Base-by-base conservation (phyloP, 2,329 filamentous ascomycete species). In the Aspergillus ochraceus region DNA sequence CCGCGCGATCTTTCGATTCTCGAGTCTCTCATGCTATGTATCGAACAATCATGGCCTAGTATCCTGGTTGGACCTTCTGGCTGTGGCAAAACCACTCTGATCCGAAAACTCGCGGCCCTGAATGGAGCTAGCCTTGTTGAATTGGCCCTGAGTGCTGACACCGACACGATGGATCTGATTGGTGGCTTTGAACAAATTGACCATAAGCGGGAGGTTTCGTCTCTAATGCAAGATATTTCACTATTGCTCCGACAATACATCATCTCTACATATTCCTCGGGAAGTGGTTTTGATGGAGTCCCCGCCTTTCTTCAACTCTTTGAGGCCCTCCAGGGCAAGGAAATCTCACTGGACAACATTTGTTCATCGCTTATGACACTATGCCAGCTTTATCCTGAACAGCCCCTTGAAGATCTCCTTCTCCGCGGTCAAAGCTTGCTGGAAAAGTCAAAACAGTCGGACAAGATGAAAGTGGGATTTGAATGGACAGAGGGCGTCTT, bases 101-200 rank as follows among this genome's bases (percentile, higher is more conserved):
- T 99, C 14, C 84, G 89, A 60, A 88, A 94, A 64, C 82, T 97
- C 29, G 93, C 95, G n/a, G 88, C 90, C 12, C 78, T 90, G 24
- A 86, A 86, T 47, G 95, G 95, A 24, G 89, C 89, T 57, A 82
- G 87, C 1, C 80, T 98, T 3, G 85, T 93, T 32, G 90, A 92
- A 17, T 91, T 98, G 68, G 88, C 93, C 0, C 87, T 99, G 77
- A 99, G 97, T 71, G 89, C 93, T 6, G 96, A 99, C 68, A 90
- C 97, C 49, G 95, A 99, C 74, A 93, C 94, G 0, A 97, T 97
- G 88, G 95, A 99, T 76, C 86, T 99, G 58, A 91, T 99, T 58
- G 95, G 95, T 70, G 95, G 95, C 0, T 99, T 97, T 71, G 95
- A 99, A 74, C 95, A 99, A 76, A 88, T 91, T 19, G 95, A 99